phyloP scores from a whole-genome alignment of 1,284 basidiomycete genomes.

The Moesziomyces antarcticus region DNA sequence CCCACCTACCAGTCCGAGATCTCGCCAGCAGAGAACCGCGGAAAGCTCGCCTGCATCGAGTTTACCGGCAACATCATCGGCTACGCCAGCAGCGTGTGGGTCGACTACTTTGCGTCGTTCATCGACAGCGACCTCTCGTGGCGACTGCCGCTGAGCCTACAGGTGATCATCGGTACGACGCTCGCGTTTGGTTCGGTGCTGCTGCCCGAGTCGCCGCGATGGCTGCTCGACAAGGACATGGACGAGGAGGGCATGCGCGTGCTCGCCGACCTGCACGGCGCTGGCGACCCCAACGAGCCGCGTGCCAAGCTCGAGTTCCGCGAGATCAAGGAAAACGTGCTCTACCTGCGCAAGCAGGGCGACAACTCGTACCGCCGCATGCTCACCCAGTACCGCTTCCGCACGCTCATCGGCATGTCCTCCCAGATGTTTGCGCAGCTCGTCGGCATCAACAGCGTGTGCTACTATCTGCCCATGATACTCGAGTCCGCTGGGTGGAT shows the following conservation, averaged over 20 bases:
- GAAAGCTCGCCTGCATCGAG: conserved; percentile 83
- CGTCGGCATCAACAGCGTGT: conserved; percentile 76
- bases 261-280: conserved; percentile 89
- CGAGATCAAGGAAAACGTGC: conserved; percentile 86
- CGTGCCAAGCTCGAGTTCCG: conserved; percentile 84
- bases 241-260: conserved; percentile 88
- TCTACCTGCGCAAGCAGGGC: conserved; percentile 70
- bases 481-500: conserved; percentile 87
- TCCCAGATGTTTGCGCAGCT: conserved; percentile 95
- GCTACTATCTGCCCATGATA: conserved; percentile 79
- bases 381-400: conserved; percentile 87
- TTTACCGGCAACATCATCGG: conserved; percentile 89
- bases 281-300: conserved; percentile 76
- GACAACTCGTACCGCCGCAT: conserved; percentile 83
- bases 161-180: conserved; percentile 80
- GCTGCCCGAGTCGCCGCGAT: conserved; percentile 94
- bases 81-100: conserved; percentile 85
- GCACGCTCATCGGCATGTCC: conserved; percentile 95
- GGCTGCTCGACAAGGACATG: conserved; percentile 89
- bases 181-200: conserved; percentile 84
- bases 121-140: conserved; percentile 69
- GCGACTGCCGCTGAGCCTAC: conserved; percentile 69
- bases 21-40: conserved; percentile 84
- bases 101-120: conserved; percentile 90
- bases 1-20: conserved; percentile 98